Percentiles rank a stretch among this genome's conserved stretches.
Conservation (phyloP, 2,329 filamentous ascomycete genomes). For the Hypoxylon sp. region DNA sequence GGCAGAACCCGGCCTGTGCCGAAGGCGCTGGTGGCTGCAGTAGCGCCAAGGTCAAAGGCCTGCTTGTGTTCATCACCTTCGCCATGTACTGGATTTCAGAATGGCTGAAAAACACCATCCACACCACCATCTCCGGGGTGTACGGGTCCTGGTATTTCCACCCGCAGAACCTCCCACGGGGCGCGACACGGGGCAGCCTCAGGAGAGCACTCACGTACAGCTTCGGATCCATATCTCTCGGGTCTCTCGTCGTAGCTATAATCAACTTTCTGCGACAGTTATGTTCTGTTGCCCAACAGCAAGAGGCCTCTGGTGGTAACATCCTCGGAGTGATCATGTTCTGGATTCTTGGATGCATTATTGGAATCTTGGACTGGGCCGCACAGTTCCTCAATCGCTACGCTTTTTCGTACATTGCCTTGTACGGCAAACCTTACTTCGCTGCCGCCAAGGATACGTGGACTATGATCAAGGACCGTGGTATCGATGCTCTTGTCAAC, state of each 20-base stretch:
- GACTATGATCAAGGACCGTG: conserved; percentile 91
- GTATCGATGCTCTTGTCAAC: conserved; percentile 90
- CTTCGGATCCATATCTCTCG: conserved; percentile 91
- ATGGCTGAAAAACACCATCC: conserved; percentile 93
- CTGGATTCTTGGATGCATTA: conserved; percentile 82
- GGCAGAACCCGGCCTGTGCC: conserved; percentile 66
- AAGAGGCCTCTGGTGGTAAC: conserved; percentile 76
- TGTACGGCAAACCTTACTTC: conserved; percentile 92
- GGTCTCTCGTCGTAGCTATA: conserved; percentile 87
- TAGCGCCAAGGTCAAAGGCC: conserved; percentile 82
- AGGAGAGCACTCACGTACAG: conserved; percentile 88
- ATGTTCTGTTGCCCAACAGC: conserved; percentile 81
- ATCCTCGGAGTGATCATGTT: conserved; percentile 74
- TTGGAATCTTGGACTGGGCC: conserved; percentile 85
- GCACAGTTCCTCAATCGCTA: conserved; percentile 92
- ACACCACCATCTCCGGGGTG: conserved; percentile 87
- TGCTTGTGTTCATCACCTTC: conserved; percentile 90
- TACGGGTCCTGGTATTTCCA: conserved; percentile 97
- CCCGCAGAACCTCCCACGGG: conserved; percentile 76
- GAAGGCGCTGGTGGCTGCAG: conserved; percentile 75
- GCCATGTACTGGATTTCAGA: conserved; percentile 95
- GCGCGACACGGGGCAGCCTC: conserved; percentile 86
- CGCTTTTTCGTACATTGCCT: conserved; percentile 91
- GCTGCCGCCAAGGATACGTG: conserved; percentile 90
- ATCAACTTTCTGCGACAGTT: conserved; percentile 88